Conservation (phyloP, 139 green algal species). For the Chlorella ohadii region DNA sequence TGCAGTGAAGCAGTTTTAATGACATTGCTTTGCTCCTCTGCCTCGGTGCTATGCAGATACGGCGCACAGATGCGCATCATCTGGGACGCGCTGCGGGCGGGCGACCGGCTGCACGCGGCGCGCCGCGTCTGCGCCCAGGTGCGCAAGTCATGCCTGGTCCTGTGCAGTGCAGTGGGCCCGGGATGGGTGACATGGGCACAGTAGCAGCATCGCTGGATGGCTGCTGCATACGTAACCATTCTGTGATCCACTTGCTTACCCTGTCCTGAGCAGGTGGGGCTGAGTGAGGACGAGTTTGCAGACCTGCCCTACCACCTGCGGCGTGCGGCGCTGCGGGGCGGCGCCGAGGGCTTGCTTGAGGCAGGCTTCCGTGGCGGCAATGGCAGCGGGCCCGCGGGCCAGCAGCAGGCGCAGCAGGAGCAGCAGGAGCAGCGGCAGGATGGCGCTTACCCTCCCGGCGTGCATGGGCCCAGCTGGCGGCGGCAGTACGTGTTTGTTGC, state of each 20-base stretch:
- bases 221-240: background rate
- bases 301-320: conserved; percentile 64
- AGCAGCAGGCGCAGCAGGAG: background rate
- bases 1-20: too few species aligned
- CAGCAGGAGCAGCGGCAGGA: too few species aligned
- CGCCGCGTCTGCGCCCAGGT: conserved; percentile 59
- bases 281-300: conserved; percentile 44
- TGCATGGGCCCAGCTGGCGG: conserved; percentile 39
- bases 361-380: conserved; percentile 45
- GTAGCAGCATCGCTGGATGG: too few species aligned
- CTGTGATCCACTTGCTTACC: too few species aligned
- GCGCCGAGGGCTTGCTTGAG: conserved; percentile 53
- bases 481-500: conserved; percentile 95
- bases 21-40: too few species aligned
- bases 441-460: background rate
- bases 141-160: too few species aligned
- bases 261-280: background rate
- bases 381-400: background rate
- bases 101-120: conserved; percentile 60
- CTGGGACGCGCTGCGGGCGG: conserved; percentile 68
- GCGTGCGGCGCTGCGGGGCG: conserved; percentile 49
- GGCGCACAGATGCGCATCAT: conserved; percentile 62
- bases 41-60: too few species aligned
- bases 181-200: too few species aligned
- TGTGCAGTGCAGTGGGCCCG: too few species aligned